Conservation (phyloP, 1,284 basidiomycete species). For the Nidula niveotomentosa region DNA sequence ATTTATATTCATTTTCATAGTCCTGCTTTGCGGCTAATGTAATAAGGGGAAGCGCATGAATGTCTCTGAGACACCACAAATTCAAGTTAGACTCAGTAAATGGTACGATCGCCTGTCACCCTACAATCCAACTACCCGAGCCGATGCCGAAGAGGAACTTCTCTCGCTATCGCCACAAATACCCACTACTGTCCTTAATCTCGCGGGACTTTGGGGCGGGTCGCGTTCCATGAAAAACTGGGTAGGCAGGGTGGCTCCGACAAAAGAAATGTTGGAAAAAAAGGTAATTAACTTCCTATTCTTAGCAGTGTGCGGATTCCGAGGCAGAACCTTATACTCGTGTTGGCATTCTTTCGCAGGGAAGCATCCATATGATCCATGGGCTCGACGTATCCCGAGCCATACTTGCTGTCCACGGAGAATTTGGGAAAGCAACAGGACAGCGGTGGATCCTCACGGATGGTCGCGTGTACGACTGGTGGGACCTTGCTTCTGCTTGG, state of each 20-base stretch:
- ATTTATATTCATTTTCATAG: background rate
- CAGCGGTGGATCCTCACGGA: slow-evolving; percentile 61
- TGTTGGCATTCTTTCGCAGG: slow-evolving; percentile 27
- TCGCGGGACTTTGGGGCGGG: slow-evolving; percentile 66
- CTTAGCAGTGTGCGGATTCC: background rate
- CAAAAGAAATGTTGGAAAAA: slow-evolving; percentile 48
- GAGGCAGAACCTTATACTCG: background rate
- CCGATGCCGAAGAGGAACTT: slow-evolving; percentile 53
- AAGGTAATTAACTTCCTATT: slow-evolving; percentile 37
- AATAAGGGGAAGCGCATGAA: slow-evolving; percentile 16
- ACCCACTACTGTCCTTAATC: slow-evolving; percentile 57
- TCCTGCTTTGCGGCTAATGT: too few relatives aligned
- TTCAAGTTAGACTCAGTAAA: slow-evolving; percentile 10
- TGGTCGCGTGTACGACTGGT: slow-evolving; percentile 65
- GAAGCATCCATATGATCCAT: slow-evolving; percentile 59
- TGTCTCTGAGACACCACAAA: slow-evolving; percentile 7
- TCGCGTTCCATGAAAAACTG: slow-evolving; percentile 46
- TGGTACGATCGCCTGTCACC: slow-evolving; percentile 58
- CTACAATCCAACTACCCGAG: slow-evolving; percentile 40
- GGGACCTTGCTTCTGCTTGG: slow-evolving; percentile 63
- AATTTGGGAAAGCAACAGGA: slow-evolving; percentile 41
- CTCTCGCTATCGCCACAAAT: slow-evolving; percentile 39
- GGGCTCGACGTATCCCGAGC: slow-evolving; percentile 57
- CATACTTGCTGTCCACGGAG: slow-evolving; percentile 49
- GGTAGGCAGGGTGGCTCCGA: slow-evolving; percentile 49